These are phyloP conservation scores for Tetracladium setigerum DNA, from an alignment of 495 filamentous ascomycete genomes.

Conservation along the genomic window DNA sequence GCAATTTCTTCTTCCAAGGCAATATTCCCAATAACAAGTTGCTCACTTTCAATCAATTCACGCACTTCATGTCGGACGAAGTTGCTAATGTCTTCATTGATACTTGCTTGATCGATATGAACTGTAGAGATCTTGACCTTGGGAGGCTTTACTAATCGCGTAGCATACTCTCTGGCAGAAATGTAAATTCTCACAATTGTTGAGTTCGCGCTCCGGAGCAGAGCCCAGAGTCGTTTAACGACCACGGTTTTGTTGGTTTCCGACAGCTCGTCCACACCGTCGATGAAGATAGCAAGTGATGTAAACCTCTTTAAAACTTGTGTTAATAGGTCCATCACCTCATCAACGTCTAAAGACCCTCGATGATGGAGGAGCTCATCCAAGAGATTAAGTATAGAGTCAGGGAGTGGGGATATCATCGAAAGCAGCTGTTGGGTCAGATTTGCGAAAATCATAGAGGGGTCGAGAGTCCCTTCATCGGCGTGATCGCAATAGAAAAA, in stretches of 20 bases:
- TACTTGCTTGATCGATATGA: background rate
- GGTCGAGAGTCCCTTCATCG: slow-evolving; percentile 14
- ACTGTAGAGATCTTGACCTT: background rate
- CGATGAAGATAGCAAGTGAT: slow-evolving; percentile 6
- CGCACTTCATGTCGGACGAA: slow-evolving; percentile 9
- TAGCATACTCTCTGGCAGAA: slow-evolving; percentile 1
- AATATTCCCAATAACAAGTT: slow-evolving; percentile 1
- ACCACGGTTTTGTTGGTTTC: background rate
- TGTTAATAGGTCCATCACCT: slow-evolving; percentile 5
- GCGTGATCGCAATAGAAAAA: slow-evolving; percentile 21
- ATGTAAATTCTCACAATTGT: background rate
- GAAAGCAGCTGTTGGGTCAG: slow-evolving; percentile 7
- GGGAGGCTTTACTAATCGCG: background rate
- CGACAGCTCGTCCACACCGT: slow-evolving; percentile 15
- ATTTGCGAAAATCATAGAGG: slow-evolving; percentile 16
- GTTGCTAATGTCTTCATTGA: slow-evolving; percentile 16
- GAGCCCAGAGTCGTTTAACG: background rate
- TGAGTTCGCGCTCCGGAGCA: background rate
- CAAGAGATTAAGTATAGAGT: slow-evolving; percentile 7
- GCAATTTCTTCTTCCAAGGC: slow-evolving; percentile 7
- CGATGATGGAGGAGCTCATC: background rate
- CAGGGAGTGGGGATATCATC: slow-evolving; percentile 1
- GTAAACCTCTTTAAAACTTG: background rate
- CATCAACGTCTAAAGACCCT: background rate
- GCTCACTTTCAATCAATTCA: background rate